Percentiles rank a stretch among this genome's conserved stretches.
phyloP scores from a whole-genome alignment of 306 rosid genomes.

The Prinsepia uniflora region DNA sequence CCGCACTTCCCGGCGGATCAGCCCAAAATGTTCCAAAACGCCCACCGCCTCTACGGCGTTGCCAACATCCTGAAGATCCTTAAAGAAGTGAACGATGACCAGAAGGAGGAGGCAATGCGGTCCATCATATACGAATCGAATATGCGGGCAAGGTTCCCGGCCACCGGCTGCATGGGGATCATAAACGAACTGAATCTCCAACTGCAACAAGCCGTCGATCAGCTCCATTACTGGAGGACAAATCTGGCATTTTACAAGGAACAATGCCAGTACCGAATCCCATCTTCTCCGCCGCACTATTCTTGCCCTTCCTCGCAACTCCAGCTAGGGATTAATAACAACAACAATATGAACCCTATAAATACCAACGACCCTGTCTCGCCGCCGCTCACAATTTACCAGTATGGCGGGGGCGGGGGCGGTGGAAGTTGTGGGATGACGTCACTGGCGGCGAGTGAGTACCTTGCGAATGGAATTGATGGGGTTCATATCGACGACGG shows the following conservation, averaged over 20 bases:
- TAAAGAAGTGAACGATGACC: background rate
- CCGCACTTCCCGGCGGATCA: constrained; percentile 55
- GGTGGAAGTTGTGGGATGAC: too few relatives aligned
- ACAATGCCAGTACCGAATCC: constrained; percentile 5
- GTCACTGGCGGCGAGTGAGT: background rate
- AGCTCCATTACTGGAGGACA: background rate
- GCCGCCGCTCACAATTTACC: background rate
- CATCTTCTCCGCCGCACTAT: background rate
- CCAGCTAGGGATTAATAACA: constrained; percentile 11
- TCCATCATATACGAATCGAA: constrained; percentile 54
- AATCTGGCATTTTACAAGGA: constrained; percentile 16
- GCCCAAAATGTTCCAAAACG: constrained; percentile 39
- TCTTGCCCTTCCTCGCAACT: constrained; percentile 3
- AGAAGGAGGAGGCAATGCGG: constrained; percentile 46
- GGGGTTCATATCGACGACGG: constrained; percentile 17
- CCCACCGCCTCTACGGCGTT: constrained; percentile 62
- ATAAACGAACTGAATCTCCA: background rate
- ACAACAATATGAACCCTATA: background rate
- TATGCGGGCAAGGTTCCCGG: constrained; percentile 37
- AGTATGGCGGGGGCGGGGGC: background rate
- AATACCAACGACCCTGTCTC: background rate
- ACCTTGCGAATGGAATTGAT: constrained; percentile 1
- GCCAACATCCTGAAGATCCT: constrained; percentile 42
- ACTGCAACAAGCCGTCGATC: background rate
- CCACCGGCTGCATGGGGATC: constrained; percentile 38